phyloP scores from a whole-genome alignment of 306 rosid genomes.

The Sechiopsis laciniata region DNA sequence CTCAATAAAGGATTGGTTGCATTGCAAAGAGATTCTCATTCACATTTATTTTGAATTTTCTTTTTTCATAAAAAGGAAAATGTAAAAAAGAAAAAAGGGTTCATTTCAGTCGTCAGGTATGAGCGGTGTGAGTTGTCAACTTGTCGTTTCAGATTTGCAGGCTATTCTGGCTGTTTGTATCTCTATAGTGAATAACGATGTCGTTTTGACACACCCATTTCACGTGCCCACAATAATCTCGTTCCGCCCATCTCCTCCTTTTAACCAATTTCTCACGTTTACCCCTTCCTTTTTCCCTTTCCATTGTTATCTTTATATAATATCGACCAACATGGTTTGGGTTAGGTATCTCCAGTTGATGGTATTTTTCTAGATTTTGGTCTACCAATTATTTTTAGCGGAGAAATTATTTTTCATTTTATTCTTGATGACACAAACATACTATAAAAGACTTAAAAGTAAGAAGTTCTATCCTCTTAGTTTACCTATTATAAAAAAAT shows the following conservation, averaged over 20 bases:
- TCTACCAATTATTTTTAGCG: no score
- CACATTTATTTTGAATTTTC: no score
- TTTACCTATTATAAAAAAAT: no score
- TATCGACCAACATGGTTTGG: no score
- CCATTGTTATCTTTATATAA: no score
- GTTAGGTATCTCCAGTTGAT: no score
- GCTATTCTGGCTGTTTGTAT: not conserved
- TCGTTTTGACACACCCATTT: not conserved
- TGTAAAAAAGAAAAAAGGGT: not conserved
- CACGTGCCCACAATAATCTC: conserved; percentile 9
- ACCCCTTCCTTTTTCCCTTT: not conserved
- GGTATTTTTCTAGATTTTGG: no score
- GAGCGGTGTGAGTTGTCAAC: conserved; percentile 11
- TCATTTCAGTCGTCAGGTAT: not conserved
- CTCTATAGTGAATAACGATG: conserved; percentile 8
- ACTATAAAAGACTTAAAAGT: no score
- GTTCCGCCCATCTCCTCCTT: not conserved
- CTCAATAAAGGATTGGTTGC: not conserved
- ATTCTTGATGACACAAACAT: no score
- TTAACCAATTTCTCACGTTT: not conserved
- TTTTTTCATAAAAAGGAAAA: not conserved
- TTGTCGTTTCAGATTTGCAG: conserved; percentile 7
- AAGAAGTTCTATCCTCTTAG: no score
- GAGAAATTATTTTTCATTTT: no score
- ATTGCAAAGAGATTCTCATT: not conserved